These are phyloP conservation scores for Xylaria sp. DNA, from an alignment of 2,329 filamentous ascomycete genomes.

Conservation along the genomic window DNA sequence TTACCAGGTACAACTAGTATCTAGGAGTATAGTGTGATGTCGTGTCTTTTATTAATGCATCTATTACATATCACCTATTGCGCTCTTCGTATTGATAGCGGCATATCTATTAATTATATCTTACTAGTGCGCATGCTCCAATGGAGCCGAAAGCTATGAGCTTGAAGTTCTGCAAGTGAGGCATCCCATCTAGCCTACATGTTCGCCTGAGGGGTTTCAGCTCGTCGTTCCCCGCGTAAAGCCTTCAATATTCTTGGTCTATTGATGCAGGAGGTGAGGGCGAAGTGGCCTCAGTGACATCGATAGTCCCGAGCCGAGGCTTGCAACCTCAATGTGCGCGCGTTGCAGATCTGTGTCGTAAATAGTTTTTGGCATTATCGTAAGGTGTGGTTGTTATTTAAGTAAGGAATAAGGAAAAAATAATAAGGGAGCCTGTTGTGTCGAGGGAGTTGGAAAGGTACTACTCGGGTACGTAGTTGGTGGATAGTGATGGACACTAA, in stretches of 20 bases:
- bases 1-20: not conserved
- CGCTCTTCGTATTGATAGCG: not conserved
- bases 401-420: no score
- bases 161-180: conserved; percentile 8
- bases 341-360: conserved; percentile 29
- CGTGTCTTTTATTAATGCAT: not conserved
- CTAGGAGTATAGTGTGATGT: not conserved
- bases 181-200: conserved; percentile 21
- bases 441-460: no score
- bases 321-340: conserved; percentile 12
- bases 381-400: no score
- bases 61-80: not conserved
- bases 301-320: conserved; percentile 16
- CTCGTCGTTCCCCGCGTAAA: not conserved
- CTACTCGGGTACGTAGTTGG: no score
- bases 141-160: not conserved
- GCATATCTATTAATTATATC: not conserved
- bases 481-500: no score
- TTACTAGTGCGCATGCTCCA: not conserved
- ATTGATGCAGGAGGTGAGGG: conserved; percentile 19
- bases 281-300: conserved; percentile 21
- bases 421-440: no score
- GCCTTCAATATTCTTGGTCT: conserved; percentile 10
- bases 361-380: conserved; percentile 9
- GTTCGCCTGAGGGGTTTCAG: conserved; percentile 1